Evolutionary conservation across 179 eudicot genomes (phyloP).

Genomic region (Corrigiola litoralis): DNA sequence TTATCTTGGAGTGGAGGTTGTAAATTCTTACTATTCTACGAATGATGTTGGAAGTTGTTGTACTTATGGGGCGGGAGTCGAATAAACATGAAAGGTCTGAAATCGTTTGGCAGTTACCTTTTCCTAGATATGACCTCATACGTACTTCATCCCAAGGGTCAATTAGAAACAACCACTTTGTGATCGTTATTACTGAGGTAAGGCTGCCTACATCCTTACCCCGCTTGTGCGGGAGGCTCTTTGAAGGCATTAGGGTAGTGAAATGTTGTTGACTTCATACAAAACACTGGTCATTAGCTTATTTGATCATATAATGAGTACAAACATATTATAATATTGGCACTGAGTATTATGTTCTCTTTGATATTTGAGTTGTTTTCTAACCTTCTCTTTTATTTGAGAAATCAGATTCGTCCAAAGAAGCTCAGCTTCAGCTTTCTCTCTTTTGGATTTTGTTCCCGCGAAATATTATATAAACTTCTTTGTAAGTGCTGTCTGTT

Average conservation of each 20-base stretch:
- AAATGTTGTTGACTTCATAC: not conserved
- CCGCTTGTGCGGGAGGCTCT: no score
- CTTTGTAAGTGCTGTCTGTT: slow-evolving; percentile 30
- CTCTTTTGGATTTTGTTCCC: slow-evolving; percentile 35
- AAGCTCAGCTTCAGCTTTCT: slow-evolving; percentile 37
- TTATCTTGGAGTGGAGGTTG: not conserved
- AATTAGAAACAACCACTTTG: no score
- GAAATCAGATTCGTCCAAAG: slow-evolving; percentile 39
- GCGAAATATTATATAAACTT: slow-evolving; percentile 29
- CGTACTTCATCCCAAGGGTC: no score
- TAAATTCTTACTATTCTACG: not conserved
- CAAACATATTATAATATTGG: no score
- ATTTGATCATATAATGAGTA: not conserved
- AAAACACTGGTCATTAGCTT: not conserved
- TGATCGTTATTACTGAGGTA: no score
- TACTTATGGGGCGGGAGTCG: not conserved
- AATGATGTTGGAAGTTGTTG: not conserved
- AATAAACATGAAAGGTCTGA: not conserved
- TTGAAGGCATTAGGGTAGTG: no score
- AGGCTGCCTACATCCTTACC: no score
- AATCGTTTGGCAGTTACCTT: not conserved
- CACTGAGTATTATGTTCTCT: slow-evolving; percentile 3
- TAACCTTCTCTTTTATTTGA: slow-evolving; percentile 31
- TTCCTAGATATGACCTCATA: not conserved
- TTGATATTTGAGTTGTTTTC: slow-evolving; percentile 3